Conservation (phyloP, 495 filamentous ascomycete species). For the Hypoxylon fragiforme region DNA sequence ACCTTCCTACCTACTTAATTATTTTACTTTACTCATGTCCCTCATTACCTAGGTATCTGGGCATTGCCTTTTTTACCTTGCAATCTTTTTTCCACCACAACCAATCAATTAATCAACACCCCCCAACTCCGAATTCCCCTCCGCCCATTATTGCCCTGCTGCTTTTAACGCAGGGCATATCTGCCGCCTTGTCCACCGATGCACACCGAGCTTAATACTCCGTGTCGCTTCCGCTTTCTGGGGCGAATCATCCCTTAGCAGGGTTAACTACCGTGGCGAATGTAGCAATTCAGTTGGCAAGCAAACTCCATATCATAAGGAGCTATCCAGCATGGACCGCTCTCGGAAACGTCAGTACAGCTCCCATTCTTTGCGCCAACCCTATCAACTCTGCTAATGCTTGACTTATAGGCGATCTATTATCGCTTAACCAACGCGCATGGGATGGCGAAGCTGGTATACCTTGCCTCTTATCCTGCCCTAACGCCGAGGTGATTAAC, state of each 20-base stretch:
- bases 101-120: background rate
- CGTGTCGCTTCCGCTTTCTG: constrained; percentile 50
- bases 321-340: constrained; percentile 71
- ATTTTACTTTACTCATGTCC: too few relatives aligned
- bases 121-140: background rate
- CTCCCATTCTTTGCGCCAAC: background rate
- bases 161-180: constrained; percentile 21
- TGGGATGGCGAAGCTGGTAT: constrained; percentile 89
- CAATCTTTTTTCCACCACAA: background rate
- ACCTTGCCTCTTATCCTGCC: constrained; percentile 6
- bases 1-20: background rate
- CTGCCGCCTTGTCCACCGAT: constrained; percentile 45
- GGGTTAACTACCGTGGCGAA: constrained; percentile 40
- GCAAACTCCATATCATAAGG: constrained; percentile 19
- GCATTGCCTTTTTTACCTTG: background rate
- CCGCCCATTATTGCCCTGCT: constrained; percentile 20
- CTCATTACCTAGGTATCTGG: too few relatives aligned
- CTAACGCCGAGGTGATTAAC: constrained; percentile 26
- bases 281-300: constrained; percentile 37
- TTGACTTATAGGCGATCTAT: constrained; percentile 73
- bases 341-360: constrained; percentile 79
- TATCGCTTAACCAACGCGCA: constrained; percentile 79
- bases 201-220: constrained; percentile 49
- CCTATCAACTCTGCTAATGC: constrained; percentile 35
- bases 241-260: constrained; percentile 53